phyloP scores from a whole-genome alignment of 805 yeast genomes.

The Middelhovenomyces tepae region DNA sequence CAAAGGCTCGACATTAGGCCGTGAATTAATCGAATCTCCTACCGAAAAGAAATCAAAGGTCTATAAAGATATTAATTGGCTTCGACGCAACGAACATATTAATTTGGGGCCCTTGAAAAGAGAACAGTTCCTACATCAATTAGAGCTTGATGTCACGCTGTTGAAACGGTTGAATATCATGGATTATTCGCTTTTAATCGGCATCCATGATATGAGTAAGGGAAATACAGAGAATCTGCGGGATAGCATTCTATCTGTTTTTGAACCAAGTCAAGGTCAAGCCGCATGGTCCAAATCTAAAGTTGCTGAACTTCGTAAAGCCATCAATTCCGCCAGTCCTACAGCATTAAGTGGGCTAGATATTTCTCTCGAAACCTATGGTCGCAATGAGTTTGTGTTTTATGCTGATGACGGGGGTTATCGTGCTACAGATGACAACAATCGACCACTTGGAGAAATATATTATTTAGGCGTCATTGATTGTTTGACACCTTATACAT shows the following conservation, averaged over 20 bases:
- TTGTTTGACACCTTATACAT: conserved; percentile 58
- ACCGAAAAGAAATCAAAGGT: conserved; percentile 33
- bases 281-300: conserved; percentile 16
- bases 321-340: conserved; percentile 27
- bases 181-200: conserved; percentile 90
- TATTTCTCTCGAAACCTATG: conserved; percentile 15
- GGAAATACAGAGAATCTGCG: conserved; percentile 40
- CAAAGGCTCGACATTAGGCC: conserved; percentile 87
- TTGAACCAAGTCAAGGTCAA: conserved; percentile 24
- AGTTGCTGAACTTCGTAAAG: conserved; percentile 26
- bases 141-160: conserved; percentile 64
- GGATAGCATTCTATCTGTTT: conserved; percentile 27
- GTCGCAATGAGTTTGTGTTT: conserved; percentile 39
- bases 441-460: conserved; percentile 54
- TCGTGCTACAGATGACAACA: conserved; percentile 54
- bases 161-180: conserved; percentile 72
- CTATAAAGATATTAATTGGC: conserved; percentile 83
- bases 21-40: conserved; percentile 31
- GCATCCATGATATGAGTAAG: conserved; percentile 67
- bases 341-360: conserved; percentile 26
- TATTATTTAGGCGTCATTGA: conserved; percentile 93
- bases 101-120: conserved; percentile 66
- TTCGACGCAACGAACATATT: conserved; percentile 56
- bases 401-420: conserved; percentile 83
- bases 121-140: conserved; percentile 53